Conservation (phyloP, 345 rosid species). For the Psidium friedrichsthalianum region DNA sequence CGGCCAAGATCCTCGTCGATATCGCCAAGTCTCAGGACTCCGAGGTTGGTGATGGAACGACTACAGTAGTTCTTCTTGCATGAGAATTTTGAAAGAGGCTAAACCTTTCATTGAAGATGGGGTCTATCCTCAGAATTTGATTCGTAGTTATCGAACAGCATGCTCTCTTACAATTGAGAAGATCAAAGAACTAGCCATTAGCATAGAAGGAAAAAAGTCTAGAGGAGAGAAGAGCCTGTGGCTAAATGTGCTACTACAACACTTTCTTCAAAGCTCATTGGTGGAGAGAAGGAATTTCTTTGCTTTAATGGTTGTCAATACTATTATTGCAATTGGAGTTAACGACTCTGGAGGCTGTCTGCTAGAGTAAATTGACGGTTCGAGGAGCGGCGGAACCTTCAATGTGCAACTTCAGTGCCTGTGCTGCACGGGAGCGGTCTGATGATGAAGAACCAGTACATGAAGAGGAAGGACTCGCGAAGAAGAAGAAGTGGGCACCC, state of each 20-base stretch:
- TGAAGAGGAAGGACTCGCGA: too few relatives aligned
- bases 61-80: slow-evolving; percentile 89
- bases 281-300: slow-evolving; percentile 96
- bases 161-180: slow-evolving; percentile 75
- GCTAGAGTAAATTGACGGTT: too few relatives aligned
- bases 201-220: slow-evolving; percentile 87
- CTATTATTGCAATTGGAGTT: slow-evolving; percentile 74
- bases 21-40: slow-evolving; percentile 99
- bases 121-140: slow-evolving; percentile 87
- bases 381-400: too few relatives aligned
- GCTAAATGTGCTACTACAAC: slow-evolving; percentile 95
- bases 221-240: slow-evolving; percentile 78
- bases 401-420: too few relatives aligned
- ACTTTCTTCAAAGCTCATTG: slow-evolving; percentile 91
- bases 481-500: too few relatives aligned
- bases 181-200: slow-evolving; percentile 66
- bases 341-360: too few relatives aligned
- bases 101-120: slow-evolving; percentile 97
- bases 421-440: too few relatives aligned
- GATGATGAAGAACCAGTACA: too few relatives aligned
- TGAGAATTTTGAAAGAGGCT: slow-evolving; percentile 93
- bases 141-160: slow-evolving; percentile 83
- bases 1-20: slow-evolving; percentile 98
- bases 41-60: slow-evolving; percentile 99
- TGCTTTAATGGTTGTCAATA: slow-evolving; percentile 86